phyloP scores from a whole-genome alignment of 495 filamentous ascomycete species.

The Podospora conica region DNA sequence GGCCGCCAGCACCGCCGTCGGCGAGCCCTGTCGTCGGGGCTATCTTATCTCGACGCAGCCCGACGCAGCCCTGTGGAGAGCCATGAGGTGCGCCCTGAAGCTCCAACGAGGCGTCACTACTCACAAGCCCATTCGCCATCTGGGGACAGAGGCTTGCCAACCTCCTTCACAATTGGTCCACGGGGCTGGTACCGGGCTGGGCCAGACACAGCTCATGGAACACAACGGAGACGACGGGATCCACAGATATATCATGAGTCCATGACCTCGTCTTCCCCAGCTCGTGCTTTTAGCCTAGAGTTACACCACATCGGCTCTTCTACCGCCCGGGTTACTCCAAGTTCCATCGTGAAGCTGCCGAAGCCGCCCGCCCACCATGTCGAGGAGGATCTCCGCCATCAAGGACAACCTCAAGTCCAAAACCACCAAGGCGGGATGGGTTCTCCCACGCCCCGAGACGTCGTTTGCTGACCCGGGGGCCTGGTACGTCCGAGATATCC shows the following conservation, averaged over 20 bases:
- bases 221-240: neutral
- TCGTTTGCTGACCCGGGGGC: conserved; percentile 34
- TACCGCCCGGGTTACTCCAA: neutral
- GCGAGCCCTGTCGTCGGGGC: conserved; percentile 14
- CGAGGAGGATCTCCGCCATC: conserved; percentile 20
- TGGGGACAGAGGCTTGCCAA: conserved; percentile 5
- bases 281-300: neutral
- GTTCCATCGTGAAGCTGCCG: neutral
- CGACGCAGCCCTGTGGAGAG: neutral
- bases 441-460: conserved; percentile 31
- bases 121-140: conserved; percentile 5
- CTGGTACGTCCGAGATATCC: conserved; percentile 13
- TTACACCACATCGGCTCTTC: conserved; percentile 4
- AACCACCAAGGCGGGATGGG: conserved; percentile 33
- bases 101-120: conserved; percentile 6
- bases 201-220: neutral
- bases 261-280: neutral
- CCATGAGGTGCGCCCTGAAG: neutral
- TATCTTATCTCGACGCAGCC: conserved; percentile 16
- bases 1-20: conserved; percentile 7
- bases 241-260: conserved; percentile 15
- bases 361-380: conserved; percentile 11
- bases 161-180: conserved; percentile 4
- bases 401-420: conserved; percentile 28
- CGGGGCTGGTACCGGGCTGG: neutral